Evolutionary conservation across 108 stramenopile species (phyloP), one percentile per base, ranked within the genome.

Genomic region (Conticribra guillardii): DNA sequence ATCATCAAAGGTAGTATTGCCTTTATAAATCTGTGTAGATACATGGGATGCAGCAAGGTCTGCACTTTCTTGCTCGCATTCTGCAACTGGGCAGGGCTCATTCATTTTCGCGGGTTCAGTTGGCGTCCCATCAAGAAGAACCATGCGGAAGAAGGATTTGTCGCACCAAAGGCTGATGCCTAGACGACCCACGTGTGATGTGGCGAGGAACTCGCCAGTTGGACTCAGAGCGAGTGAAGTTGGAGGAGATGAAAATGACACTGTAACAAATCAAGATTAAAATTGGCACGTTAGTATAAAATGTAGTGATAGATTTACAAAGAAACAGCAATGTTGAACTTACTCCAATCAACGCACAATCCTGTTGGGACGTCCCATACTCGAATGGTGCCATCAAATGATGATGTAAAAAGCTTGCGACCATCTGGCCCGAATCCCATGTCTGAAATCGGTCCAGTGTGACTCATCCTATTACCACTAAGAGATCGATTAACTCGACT

Each of bases 351-450:
- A 41, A 97, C 86, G 69, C 96, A 97, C 3, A 84, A 60, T 17
- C 92, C 92, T 17, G 98, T 97, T 17, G 98, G 96, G 18, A 99
- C 84, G 78, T 99, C 98, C 89, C 90, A 98, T 16, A 97, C 94
- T 26, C 96, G 90, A 31, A 97, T 74, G 3, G 96, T 88, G 15
- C 88, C 81, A 59, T 97, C 97, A 61, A 93, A 64, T 17, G 92
- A 90, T 48, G 95, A 76, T 2, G 92, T 87, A 61, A 91, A 91
- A 11, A 99, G 74, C 49, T 85, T 93, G 9, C 97, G 84, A 22
- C 92, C 97, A 66, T 97, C 97, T 5, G 92, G 92, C 30, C 92
- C 90, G 66, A 98, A 98, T 16, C 82, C 88, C 49, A 97, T 23
- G 69, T 93, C 97, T 41, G 89, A 85, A 23, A 98, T 93, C 7